These are phyloP conservation scores for Xylariaceae sp. DNA, from an alignment of 2,329 filamentous ascomycete genomes.

Conservation along the genomic window DNA sequence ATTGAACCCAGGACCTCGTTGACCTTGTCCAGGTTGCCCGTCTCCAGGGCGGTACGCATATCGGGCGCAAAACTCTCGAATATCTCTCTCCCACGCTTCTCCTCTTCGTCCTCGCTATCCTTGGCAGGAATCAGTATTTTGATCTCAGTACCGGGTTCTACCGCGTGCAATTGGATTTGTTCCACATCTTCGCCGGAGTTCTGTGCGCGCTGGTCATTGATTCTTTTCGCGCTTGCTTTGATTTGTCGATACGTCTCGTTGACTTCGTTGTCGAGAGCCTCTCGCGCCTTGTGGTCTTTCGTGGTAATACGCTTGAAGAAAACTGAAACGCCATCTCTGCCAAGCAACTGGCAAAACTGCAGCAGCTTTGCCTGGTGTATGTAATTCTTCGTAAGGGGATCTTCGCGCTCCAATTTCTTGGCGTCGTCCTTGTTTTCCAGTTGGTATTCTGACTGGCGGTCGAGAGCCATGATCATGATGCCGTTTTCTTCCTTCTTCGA, in stretches of 20 bases:
- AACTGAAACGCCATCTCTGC: slow-evolving; percentile 78
- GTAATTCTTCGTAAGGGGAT: slow-evolving; percentile 66
- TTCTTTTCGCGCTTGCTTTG: slow-evolving; percentile 69
- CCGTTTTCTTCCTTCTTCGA: slow-evolving; percentile 86
- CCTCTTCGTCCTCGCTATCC: slow-evolving; percentile 62
- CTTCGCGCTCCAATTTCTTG: too few species aligned
- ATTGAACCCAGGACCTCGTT: slow-evolving; percentile 86
- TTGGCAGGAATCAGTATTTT: slow-evolving; percentile 76
- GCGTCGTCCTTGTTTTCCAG: slow-evolving; percentile 68
- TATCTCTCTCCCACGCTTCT: slow-evolving; percentile 63
- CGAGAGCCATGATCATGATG: slow-evolving; percentile 86
- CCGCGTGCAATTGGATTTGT: slow-evolving; percentile 95
- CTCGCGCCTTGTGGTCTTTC: slow-evolving; percentile 81
- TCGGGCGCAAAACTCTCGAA: slow-evolving; percentile 82
- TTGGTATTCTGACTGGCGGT: slow-evolving; percentile 74
- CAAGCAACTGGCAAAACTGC: slow-evolving; percentile 90
- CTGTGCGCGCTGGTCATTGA: slow-evolving; percentile 52
- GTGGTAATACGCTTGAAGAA: slow-evolving; percentile 98
- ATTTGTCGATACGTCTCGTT: slow-evolving; percentile 83
- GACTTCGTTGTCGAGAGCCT: slow-evolving; percentile 90
- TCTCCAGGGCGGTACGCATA: slow-evolving; percentile 76
- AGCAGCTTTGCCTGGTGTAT: slow-evolving; percentile 90
- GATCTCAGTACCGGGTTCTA: slow-evolving; percentile 89
- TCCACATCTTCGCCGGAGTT: slow-evolving; percentile 67
- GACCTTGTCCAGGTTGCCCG: slow-evolving; percentile 83